Percentiles rank a stretch among this genome's conserved stretches.
phyloP scores from a whole-genome alignment of 148 eudicot genomes.

The Rhododendron simsii region DNA sequence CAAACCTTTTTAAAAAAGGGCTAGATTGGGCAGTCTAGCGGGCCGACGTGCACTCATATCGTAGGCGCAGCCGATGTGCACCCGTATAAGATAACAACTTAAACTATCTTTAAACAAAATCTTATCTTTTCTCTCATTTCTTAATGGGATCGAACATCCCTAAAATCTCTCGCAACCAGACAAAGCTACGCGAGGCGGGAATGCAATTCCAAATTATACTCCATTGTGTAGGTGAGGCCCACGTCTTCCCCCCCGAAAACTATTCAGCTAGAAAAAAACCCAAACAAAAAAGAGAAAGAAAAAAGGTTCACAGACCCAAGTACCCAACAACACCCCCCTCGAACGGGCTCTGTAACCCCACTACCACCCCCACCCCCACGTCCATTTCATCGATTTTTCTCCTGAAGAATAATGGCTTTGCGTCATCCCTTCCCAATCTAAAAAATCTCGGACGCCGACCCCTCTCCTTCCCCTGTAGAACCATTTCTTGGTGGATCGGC shows the following conservation, averaged over 20 bases:
- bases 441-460: neutral
- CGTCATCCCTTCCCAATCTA: neutral
- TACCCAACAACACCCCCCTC: neutral
- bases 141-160: neutral
- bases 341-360: neutral
- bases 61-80: too few relatives aligned
- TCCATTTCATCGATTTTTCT: neutral
- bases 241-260: neutral
- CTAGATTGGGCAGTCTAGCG: too few relatives aligned
- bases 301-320: neutral
- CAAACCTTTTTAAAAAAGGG: too few relatives aligned
- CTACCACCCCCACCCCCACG: neutral
- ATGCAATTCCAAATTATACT: slow-evolving; percentile 6
- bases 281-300: neutral
- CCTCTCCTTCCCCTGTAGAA: too few relatives aligned
- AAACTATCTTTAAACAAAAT: too few relatives aligned
- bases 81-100: too few relatives aligned
- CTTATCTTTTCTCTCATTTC: too few relatives aligned
- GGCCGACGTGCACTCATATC: too few relatives aligned
- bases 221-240: neutral
- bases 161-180: neutral
- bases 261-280: neutral
- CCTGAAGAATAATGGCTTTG: neutral
- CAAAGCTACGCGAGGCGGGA: slow-evolving; percentile 5
- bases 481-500: neutral